Conservation (phyloP, 2,329 filamentous ascomycete species). For the Cladophialophora chaetospira region DNA sequence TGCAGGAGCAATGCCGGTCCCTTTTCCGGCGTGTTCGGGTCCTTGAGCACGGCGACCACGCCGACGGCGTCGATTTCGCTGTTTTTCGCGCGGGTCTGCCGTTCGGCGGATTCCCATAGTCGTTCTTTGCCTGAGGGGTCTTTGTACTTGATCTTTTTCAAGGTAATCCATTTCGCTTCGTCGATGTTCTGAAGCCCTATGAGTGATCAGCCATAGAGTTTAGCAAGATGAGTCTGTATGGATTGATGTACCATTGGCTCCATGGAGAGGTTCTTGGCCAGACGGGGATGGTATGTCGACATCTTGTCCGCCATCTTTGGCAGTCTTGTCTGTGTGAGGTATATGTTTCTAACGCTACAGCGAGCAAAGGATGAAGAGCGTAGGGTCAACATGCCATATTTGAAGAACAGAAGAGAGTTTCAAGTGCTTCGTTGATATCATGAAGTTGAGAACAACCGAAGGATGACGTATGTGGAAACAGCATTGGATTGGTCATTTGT, state of each 20-base stretch:
- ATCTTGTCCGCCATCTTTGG: conserved; percentile 30
- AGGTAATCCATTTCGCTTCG: conserved; percentile 46
- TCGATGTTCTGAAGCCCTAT: conserved; percentile 60
- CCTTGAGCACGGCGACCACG: conserved; percentile 56
- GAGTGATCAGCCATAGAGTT: conserved; percentile 3
- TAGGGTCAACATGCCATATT: neutral
- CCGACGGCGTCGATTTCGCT: conserved; percentile 63
- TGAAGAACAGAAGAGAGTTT: neutral
- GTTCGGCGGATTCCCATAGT: conserved; percentile 49
- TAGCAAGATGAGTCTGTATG: conserved; percentile 58
- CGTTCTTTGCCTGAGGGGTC: conserved; percentile 47
- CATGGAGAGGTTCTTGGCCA: conserved; percentile 29
- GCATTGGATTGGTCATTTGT: no score
- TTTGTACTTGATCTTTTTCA: conserved; percentile 46
- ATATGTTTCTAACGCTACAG: no score
- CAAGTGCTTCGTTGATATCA: neutral
- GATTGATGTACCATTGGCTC: conserved; percentile 30
- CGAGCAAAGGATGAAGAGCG: neutral
- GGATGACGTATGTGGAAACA: no score
- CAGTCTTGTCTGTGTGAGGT: neutral
- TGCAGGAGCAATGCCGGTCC: conserved; percentile 49
- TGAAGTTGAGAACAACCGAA: no score
- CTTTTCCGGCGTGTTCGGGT: conserved; percentile 38
- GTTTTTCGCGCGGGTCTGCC: conserved; percentile 39
- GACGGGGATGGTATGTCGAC: conserved; percentile 28